Evolutionary conservation across 306 rosid genomes (phyloP).

Genomic region (Sphenostylis stenocarpa): DNA sequence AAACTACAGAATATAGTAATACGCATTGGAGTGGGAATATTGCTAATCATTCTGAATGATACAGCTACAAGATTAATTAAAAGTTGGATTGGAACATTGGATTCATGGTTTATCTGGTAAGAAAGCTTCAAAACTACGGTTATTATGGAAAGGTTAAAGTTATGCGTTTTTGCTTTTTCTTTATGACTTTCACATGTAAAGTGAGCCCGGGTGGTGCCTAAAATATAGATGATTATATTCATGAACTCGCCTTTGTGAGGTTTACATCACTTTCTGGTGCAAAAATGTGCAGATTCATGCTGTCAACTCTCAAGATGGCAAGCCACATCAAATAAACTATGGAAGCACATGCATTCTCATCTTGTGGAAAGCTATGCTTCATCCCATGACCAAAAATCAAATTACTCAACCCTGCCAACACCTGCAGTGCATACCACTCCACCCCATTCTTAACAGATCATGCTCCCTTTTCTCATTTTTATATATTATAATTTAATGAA

Average conservation of each 20-base stretch:
- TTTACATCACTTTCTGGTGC: conserved; percentile 51
- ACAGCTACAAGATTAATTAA: conserved; percentile 24
- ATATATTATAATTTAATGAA: not conserved
- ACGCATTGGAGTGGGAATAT: conserved; percentile 27
- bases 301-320: conserved; percentile 46
- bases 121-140: conserved; percentile 34
- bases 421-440: conserved; percentile 2
- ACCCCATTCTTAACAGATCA: not conserved
- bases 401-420: conserved; percentile 6
- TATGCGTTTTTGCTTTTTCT: conserved; percentile 26
- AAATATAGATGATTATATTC: conserved; percentile 48
- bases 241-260: conserved; percentile 45
- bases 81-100: conserved; percentile 27
- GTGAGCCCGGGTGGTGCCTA: conserved; percentile 56
- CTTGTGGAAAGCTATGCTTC: conserved; percentile 27
- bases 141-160: conserved; percentile 33
- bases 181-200: conserved; percentile 40
- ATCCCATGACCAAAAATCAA: not conserved
- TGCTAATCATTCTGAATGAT: conserved; percentile 26
- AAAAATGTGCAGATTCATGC: conserved; percentile 34
- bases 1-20: not conserved
- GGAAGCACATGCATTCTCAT: conserved; percentile 48
- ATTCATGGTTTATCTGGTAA: conserved; percentile 39
- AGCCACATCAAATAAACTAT: conserved; percentile 49
- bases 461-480: not conserved